phyloP scores from a whole-genome alignment of 2,329 filamentous ascomycete genomes.

The Tolypocladium capitatum region DNA sequence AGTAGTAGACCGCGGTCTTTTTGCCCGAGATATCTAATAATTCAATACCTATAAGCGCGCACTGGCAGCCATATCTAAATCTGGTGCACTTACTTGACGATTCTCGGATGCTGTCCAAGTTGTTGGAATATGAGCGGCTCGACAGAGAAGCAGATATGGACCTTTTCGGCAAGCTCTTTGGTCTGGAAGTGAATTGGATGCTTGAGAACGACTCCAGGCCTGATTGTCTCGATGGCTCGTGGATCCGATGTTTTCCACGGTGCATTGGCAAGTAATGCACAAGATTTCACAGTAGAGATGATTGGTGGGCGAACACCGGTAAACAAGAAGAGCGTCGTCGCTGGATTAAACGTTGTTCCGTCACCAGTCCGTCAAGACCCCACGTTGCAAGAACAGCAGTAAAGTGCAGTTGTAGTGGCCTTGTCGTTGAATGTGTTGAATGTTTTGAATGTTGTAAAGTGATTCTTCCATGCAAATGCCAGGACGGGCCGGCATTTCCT shows the following conservation, averaged over 20 bases:
- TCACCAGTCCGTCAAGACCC: too few species aligned
- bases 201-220: slow-evolving; percentile 1
- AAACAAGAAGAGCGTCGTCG: too few species aligned
- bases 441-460: too few species aligned
- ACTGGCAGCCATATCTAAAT: background rate
- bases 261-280: too few species aligned
- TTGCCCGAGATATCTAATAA: background rate
- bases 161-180: background rate
- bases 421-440: too few species aligned
- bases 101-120: slow-evolving; percentile 1
- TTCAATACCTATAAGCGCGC: background rate
- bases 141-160: slow-evolving; percentile 1
- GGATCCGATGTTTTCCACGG: background rate
- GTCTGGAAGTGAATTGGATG: background rate
- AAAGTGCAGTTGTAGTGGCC: too few species aligned
- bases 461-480: too few species aligned
- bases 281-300: too few species aligned
- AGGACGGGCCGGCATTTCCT: too few species aligned
- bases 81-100: background rate
- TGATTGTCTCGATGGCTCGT: background rate
- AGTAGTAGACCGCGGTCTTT: background rate
- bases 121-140: slow-evolving; percentile 1
- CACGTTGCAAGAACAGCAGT: too few species aligned
- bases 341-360: too few species aligned
- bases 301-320: too few species aligned